Base-by-base conservation (phyloP, 2,329 filamentous ascomycete genomes). In the Chaetothyriales sp. region DNA sequence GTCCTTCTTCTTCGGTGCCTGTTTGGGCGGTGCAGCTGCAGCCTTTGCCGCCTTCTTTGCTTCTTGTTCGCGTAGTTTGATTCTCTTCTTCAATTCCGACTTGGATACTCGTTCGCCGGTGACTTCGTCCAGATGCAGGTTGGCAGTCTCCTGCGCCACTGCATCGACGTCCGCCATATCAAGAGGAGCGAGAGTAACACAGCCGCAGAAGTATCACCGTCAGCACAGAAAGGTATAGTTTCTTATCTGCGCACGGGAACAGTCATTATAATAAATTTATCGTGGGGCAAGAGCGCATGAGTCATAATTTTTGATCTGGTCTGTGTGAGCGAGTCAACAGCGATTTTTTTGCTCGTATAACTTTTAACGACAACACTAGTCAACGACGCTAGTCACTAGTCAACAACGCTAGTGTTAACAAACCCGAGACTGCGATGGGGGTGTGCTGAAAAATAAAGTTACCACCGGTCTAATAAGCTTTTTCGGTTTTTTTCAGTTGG, bases 31-130 rank as follows among this genome's bases (percentile, higher is more conserved):
- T 43, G 78, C 75, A 53, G 80, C 75, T 48, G 79, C 75, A 49
- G 86, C 84, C 25, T 81, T 84, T 72, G 87, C 81, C 61, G 81
- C 81, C 83, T 94, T 95, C 73, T 88, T 86, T 60, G 84, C 84
- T 55, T 93, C 88, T 69, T 79, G 81, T 68, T 90, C 80, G 59
- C 90, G 83, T 65, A 83, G 77, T 86, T 98, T 98, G 73, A 89
- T 80, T 63, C 90, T 82, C 74, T 86, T 90, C 86, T 98, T 98
- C 68, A 96, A 75, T 72, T 89, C 83, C 15, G 81, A 79, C 80
- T 89, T 89, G 72, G 84, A 89, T 50, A 82, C 75, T 63, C 69
- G 81, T 73, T 98, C 92, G 63, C 92, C 92, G 12, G 92, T 96
- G 57, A 89, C 86, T 64, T 93, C 86, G 68, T 98, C 92, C 48